These are phyloP conservation scores for Pseudogymnoascus sp. DNA, from an alignment of 2,329 filamentous ascomycete species.

Conservation along the genomic window DNA sequence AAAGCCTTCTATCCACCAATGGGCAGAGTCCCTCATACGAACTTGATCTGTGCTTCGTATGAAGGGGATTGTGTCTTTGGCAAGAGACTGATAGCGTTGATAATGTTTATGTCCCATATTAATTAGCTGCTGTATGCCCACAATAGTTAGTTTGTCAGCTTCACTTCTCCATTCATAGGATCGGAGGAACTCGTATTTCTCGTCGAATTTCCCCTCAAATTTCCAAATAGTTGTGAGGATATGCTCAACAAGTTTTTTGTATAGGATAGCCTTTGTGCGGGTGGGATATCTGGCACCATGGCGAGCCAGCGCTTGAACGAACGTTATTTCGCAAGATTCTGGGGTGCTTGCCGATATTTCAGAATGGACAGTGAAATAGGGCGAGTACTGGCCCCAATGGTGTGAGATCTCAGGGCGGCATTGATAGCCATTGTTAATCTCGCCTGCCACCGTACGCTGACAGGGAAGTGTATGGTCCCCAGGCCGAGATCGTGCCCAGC, in stretches of 20 bases:
- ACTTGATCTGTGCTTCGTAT: constrained; percentile 62
- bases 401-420: constrained; percentile 28
- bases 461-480: background rate
- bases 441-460: background rate
- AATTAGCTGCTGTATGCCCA: constrained; percentile 63
- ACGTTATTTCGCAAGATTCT: constrained; percentile 63
- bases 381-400: constrained; percentile 79
- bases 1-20: constrained; percentile 70
- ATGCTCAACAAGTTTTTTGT: constrained; percentile 55
- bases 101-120: constrained; percentile 73
- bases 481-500: background rate
- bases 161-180: constrained; percentile 66
- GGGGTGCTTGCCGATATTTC: constrained; percentile 52
- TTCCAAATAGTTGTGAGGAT: constrained; percentile 50
- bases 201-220: constrained; percentile 46
- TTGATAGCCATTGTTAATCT: constrained; percentile 23
- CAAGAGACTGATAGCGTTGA: constrained; percentile 59
- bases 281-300: constrained; percentile 84
- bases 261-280: constrained; percentile 53
- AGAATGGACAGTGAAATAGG: constrained; percentile 70
- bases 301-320: constrained; percentile 73
- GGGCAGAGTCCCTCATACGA: constrained; percentile 66
- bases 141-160: constrained; percentile 58
- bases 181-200: constrained; percentile 61
- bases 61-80: constrained; percentile 54